Conservation (phyloP, 805 yeast genomes). For the Yueomyces sinensis region DNA sequence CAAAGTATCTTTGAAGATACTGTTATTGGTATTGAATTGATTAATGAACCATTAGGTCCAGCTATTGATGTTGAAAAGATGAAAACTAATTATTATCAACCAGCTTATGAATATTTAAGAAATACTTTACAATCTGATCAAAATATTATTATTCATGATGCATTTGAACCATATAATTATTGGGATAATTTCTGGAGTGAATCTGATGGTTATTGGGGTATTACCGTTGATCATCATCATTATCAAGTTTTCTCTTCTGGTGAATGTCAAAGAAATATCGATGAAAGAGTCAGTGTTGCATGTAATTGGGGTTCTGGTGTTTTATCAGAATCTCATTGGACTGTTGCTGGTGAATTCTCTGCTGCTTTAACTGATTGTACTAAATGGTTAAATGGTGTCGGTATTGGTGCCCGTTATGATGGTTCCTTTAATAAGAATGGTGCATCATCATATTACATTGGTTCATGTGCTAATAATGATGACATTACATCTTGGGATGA, state of each 20-base stretch:
- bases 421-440: constrained; percentile 33
- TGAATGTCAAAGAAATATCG: constrained; percentile 45
- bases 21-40: constrained; percentile 68
- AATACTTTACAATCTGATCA: constrained; percentile 33
- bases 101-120: constrained; percentile 58
- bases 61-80: constrained; percentile 44
- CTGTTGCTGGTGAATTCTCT: constrained; percentile 76
- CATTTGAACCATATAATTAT: constrained; percentile 46
- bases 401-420: constrained; percentile 70
- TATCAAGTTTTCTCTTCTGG: constrained; percentile 69
- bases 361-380: constrained; percentile 91
- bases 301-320: constrained; percentile 38
- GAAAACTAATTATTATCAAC: constrained; percentile 37
- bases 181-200: constrained; percentile 47
- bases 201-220: constrained; percentile 39
- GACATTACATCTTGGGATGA: constrained; percentile 46
- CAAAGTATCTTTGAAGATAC: constrained; percentile 47
- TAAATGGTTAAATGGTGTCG: constrained; percentile 78
- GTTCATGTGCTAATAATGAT: constrained; percentile 44
- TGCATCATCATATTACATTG: constrained; percentile 29
- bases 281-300: constrained; percentile 45
- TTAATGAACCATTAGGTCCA: constrained; percentile 85
- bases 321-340: constrained; percentile 50
- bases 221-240: constrained; percentile 78
- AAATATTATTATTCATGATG: constrained; percentile 69